A percentile compares a stretch with the other conserved stretches of the same genome.
Evolutionary conservation across 805 yeast species (phyloP).

Genomic region (Kluyveromyces aestuarii): DNA sequence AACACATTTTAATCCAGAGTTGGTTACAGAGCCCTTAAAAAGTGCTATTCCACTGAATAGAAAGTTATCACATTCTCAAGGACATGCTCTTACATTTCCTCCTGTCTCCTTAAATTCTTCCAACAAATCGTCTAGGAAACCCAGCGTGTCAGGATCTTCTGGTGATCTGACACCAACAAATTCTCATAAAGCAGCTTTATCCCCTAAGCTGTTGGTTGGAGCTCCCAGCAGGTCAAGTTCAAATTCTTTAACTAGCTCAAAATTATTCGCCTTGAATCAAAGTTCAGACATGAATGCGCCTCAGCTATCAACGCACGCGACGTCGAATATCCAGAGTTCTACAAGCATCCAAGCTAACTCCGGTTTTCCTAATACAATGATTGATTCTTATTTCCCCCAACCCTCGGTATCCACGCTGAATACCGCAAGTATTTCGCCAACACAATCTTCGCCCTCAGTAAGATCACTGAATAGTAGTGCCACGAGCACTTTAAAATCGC

Average conservation of each 20-base stretch:
- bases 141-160: conserved; percentile 11
- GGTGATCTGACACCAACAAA: conserved; percentile 1
- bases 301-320: not conserved
- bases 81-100: not conserved
- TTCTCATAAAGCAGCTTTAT: not conserved
- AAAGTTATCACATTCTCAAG: not conserved
- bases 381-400: not conserved
- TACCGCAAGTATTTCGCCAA: conserved; percentile 8
- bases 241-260: conserved; percentile 6
- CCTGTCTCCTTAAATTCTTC: conserved; percentile 10
- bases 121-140: conserved; percentile 14
- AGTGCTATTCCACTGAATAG: not conserved
- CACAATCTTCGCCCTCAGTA: conserved; percentile 13
- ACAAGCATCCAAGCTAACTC: not conserved
- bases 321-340: not conserved
- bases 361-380: not conserved
- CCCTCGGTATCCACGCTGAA: conserved; percentile 5
- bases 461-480: conserved; percentile 9
- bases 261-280: conserved; percentile 2
- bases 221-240: conserved; percentile 5
- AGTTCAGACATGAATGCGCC: not conserved
- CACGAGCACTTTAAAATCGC: conserved; percentile 5
- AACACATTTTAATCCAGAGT: not conserved
- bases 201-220: not conserved
- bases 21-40: not conserved